Evolutionary conservation across 768 basidiomycete species (phyloP).

Genomic region (Hygrocybe punicea): DNA sequence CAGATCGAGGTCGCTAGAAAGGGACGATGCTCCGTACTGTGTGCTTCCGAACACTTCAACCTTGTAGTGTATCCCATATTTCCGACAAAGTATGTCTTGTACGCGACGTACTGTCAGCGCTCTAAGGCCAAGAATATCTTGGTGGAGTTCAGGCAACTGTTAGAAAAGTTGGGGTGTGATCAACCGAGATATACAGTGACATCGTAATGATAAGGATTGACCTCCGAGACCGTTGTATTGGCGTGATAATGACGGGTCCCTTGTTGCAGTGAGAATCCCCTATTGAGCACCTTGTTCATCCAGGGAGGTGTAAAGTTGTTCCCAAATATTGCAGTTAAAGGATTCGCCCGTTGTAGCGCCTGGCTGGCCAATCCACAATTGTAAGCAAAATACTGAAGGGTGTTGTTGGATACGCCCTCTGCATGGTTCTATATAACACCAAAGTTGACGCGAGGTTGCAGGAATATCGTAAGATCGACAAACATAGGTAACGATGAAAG

Average conservation of each 20-base stretch:
- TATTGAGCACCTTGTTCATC: not conserved
- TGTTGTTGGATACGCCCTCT: constrained; percentile 3
- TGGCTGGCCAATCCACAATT: not conserved
- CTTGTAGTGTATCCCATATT: constrained; percentile 11
- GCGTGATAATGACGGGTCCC: no score
- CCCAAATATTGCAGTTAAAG: not conserved
- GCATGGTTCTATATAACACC: constrained; percentile 13
- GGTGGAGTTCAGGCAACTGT: not conserved
- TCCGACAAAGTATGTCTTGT: constrained; percentile 5
- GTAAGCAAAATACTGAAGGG: not conserved
- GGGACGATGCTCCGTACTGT: constrained; percentile 17
- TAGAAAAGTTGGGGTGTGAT: not conserved
- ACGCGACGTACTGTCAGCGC: constrained; percentile 6
- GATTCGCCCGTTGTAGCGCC: not conserved
- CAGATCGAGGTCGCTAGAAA: constrained; percentile 20
- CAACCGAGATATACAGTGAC: not conserved
- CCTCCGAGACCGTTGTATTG: not conserved
- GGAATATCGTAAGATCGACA: not conserved
- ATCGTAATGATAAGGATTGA: not conserved
- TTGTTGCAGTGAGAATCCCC: no score
- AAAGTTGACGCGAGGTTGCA: not conserved
- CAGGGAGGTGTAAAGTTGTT: not conserved
- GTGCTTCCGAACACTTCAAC: constrained; percentile 21
- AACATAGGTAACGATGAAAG: constrained; percentile 16
- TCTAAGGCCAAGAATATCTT: not conserved